Evolutionary conservation across 352 stramenopile genomes (phyloP), one percentile per base, ranked within the genome.

Genomic region (Phytophthora constricta): DNA sequence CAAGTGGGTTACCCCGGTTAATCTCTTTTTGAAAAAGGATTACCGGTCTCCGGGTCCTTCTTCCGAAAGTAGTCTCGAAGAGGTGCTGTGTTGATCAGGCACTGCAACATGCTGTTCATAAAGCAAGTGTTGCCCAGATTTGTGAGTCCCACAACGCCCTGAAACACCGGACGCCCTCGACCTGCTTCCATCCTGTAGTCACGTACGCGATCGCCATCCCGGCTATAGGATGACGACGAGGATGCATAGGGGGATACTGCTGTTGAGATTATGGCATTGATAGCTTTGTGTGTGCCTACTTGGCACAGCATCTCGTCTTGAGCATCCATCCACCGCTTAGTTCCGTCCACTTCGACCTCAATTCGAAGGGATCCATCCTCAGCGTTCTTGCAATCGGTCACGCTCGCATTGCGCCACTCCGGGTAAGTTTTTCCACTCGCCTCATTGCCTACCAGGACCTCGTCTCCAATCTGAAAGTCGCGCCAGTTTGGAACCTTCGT

Each of bases 1-100:
- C 88, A 3, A 99, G 83, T 19, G 97, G 97, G 67, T 99, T 99
- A 19, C 93, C 76, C 59, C 82, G 75, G 67, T 99, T 99, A 43
- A 99, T 86, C 62, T 99, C 88, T 13, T 76, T 23, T 79, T 58
- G 56, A 91, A 91, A 70, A 58, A 16, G 54, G 56, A 9, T 53
- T 58, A 3, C 70, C 70, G 2, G 71, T 85, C 1, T 79, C 57
- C n/a, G 91, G 82, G 48, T 97, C 72, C 20, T 80, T 80, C 48
- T 66, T 72, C 0, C 98, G 68, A 71, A 99, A 99, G 72, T 98
- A 99, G 47, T 93, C 72, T 17, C 95, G 96, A 14, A 99, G 81
- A 5, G 89, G 80, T 47, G 86, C 73, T n/a, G 97, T 95, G 54
- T 98, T 94, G 53, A 95, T 97, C 23, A 99, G 72, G 59, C 97